Base-by-base conservation (phyloP, 345 rosid genomes). In the Lumnitzera racemosa region DNA sequence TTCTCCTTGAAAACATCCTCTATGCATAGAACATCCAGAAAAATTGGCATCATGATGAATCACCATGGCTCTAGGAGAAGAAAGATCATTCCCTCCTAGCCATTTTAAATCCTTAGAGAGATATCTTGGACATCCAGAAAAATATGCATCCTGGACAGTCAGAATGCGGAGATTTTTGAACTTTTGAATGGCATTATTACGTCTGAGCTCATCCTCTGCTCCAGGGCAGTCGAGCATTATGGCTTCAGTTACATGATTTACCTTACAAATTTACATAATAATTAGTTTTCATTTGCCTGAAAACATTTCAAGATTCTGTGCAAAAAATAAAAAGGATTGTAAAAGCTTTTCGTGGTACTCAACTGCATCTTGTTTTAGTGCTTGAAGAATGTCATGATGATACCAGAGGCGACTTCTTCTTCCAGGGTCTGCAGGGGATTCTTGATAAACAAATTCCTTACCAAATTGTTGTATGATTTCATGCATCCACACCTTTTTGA, bases 391-490 rank as follows among this genome's bases (percentile, higher is more conserved):
- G 43, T 74, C 74, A 16, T 63, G 49, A 1, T 56, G 63, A 29
- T 49, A 14, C 69, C 72, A 74, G 12, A 74, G 59, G 43, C 67
- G 66, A 11, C 67, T 74, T 48, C 61, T 47, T 50, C 3, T 12
- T 11, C 63, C 36, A 0, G 72, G 74, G 63, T 74, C 61, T 3
- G 54, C 41, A 0, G 70, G 59, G 41, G 66, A 70, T 67, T 74
- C 72, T 53, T 7, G 56, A 9, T 1, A 48, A 54, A 74, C 72
- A 1, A 67, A 73, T 10, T 70, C 75, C 23, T 48, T 57, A 41
- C 75, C 81, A 67, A 72, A 53, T 59, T 66, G 66, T 53, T 70
- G 58, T 6, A 74, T 55, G 59, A 70, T 66, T 54, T 62, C 72
- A 47, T 74, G 79, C 79, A 70, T 74, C 60, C 16, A 8, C 20